phyloP scores from a whole-genome alignment of 345 rosid genomes.

The Barbarea vulgaris region DNA sequence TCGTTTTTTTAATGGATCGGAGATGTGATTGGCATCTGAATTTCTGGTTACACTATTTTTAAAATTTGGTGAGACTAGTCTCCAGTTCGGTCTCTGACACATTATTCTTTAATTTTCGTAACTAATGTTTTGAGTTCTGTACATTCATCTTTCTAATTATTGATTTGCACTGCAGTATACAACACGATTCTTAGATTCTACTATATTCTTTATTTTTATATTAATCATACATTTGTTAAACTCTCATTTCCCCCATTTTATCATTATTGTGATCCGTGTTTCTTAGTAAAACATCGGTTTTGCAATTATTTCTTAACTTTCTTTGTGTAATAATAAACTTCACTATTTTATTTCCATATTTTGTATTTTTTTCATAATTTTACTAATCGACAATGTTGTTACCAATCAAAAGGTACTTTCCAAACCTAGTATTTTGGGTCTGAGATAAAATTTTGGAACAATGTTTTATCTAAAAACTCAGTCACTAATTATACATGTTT shows the following conservation, averaged over 20 bases:
- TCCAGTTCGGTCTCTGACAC: constrained; percentile 16
- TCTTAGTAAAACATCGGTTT: not conserved
- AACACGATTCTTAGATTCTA: not conserved
- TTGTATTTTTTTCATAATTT: no score
- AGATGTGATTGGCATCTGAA: constrained; percentile 41
- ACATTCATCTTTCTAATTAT: not conserved
- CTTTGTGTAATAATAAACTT: no score
- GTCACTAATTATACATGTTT: not conserved
- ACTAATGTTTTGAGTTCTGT: constrained; percentile 2
- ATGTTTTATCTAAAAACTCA: not conserved
- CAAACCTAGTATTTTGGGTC: not conserved
- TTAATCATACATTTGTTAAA: not conserved
- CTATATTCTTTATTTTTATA: no score
- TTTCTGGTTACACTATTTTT: constrained; percentile 33
- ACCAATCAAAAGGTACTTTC: not conserved
- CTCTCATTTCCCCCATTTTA: not conserved
- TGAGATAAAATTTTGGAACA: not conserved
- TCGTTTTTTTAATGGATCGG: not conserved
- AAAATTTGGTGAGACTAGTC: constrained; percentile 37
- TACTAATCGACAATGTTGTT: not conserved
- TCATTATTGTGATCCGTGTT: not conserved
- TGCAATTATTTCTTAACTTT: no score
- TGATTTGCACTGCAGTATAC: not conserved
- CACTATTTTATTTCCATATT: no score
- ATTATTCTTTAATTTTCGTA: constrained; percentile 7